A percentile compares a stretch with the other conserved stretches of the same genome.
Conservation (phyloP, 116 monocot species). For the Cymodocea nodosa region DNA sequence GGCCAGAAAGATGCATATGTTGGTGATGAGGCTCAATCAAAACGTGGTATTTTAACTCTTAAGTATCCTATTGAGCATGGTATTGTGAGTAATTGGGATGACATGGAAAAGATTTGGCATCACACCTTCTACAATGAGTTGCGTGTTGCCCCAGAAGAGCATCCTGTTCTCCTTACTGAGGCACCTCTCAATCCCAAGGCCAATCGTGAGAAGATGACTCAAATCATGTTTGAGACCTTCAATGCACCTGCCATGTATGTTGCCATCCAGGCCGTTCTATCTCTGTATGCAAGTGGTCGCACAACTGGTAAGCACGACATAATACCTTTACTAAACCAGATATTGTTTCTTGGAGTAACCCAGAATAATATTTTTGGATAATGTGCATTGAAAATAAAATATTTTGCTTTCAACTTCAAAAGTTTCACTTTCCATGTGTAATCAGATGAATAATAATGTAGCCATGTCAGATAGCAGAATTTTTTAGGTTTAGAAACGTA, state of each 20-base stretch:
- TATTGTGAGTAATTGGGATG: conserved; percentile 47
- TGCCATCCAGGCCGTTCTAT: conserved; percentile 36
- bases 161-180: conserved; percentile 35
- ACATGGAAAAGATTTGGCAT: conserved; percentile 49
- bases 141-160: conserved; percentile 38
- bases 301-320: conserved; percentile 23
- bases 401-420: too few species aligned
- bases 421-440: too few species aligned
- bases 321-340: too few species aligned
- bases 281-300: conserved; percentile 37
- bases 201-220: conserved; percentile 47
- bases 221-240: conserved; percentile 44
- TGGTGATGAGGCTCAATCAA: conserved; percentile 41
- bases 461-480: too few species aligned
- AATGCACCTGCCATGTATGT: conserved; percentile 41
- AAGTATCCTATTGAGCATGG: conserved; percentile 47
- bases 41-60: conserved; percentile 34
- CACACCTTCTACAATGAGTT: conserved; percentile 44
- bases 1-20: conserved; percentile 48
- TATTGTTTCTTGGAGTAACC: too few species aligned
- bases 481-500: too few species aligned
- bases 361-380: too few species aligned
- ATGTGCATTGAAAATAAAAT: too few species aligned
- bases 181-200: conserved; percentile 42
- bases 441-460: too few species aligned